Evolutionary conservation across 345 rosid species (phyloP).

Genomic region (Trapa incisa): DNA sequence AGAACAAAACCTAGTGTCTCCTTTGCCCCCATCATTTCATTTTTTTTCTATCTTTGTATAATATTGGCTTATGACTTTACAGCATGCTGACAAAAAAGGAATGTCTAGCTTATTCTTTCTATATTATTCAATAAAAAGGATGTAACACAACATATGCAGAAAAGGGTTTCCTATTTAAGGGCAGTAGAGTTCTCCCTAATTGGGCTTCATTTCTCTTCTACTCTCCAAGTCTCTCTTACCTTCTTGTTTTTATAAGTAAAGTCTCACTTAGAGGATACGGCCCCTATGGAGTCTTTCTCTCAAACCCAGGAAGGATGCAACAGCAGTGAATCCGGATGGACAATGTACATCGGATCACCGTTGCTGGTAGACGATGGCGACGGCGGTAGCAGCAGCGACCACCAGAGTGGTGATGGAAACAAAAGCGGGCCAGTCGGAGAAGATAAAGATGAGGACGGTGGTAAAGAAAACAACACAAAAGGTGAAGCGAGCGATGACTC

Average conservation of each 20-base stretch:
- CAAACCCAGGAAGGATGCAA: conserved; percentile 27
- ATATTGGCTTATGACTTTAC: no score
- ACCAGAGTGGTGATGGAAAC: neutral
- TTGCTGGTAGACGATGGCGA: conserved; percentile 2
- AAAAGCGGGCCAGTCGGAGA: neutral
- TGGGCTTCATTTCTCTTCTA: neutral
- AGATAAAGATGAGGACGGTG: neutral
- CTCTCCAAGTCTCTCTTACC: neutral
- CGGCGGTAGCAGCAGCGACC: no score
- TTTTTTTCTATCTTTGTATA: neutral
- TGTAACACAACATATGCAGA: neutral
- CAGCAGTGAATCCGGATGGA: conserved; percentile 67
- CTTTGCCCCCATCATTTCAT: neutral
- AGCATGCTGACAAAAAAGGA: no score
- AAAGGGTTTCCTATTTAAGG: conserved; percentile 7
- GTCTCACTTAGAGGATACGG: no score
- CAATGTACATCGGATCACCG: conserved; percentile 54
- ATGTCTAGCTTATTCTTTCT: no score
- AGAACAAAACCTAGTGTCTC: no score
- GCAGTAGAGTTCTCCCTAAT: neutral
- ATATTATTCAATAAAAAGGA: no score
- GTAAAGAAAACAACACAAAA: conserved; percentile 6
- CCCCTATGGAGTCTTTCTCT: conserved; percentile 30
- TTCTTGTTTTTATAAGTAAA: no score
- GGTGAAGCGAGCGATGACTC: conserved; percentile 30